Conservation (phyloP, 2,329 filamentous ascomycete genomes). For the Shiraia bambusicola region DNA sequence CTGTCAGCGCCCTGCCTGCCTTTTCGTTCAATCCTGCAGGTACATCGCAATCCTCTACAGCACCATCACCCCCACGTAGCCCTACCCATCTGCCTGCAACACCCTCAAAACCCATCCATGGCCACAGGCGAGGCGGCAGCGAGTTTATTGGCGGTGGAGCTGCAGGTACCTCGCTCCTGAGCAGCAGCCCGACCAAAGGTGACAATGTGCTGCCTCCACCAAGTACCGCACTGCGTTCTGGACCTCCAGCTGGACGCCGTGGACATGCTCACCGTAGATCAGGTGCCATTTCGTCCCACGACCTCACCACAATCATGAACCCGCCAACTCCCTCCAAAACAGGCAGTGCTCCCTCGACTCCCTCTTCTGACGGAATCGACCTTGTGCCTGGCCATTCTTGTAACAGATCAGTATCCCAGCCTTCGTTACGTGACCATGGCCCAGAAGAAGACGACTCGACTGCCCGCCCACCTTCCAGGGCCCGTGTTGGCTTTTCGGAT, state of each 20-base stretch:
- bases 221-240: conserved; percentile 50
- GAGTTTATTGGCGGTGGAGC: conserved; percentile 76
- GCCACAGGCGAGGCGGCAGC: conserved; percentile 74
- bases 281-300: conserved; percentile 77
- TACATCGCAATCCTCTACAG: conserved; percentile 31
- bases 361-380: conserved; percentile 53
- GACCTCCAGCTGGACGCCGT: conserved; percentile 58
- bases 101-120: conserved; percentile 58
- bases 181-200: conserved; percentile 68
- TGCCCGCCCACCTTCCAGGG: conserved; percentile 52
- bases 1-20: conserved; percentile 48
- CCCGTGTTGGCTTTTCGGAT: conserved; percentile 80
- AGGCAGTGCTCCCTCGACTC: conserved; percentile 66
- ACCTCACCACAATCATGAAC: conserved; percentile 70
- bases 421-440: conserved; percentile 30
- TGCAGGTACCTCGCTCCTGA: conserved; percentile 58
- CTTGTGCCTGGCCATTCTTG: conserved; percentile 38
- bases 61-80: conserved; percentile 42
- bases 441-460: conserved; percentile 31
- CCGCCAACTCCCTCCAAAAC: conserved; percentile 57
- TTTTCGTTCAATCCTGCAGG: conserved; percentile 54
- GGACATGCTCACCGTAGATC: conserved; percentile 82
- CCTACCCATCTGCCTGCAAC: conserved; percentile 43
- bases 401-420: conserved; percentile 46
- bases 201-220: conserved; percentile 61